Conservation (phyloP, 1,139 yeast species). For the Debaryomycetaceae sp. region DNA sequence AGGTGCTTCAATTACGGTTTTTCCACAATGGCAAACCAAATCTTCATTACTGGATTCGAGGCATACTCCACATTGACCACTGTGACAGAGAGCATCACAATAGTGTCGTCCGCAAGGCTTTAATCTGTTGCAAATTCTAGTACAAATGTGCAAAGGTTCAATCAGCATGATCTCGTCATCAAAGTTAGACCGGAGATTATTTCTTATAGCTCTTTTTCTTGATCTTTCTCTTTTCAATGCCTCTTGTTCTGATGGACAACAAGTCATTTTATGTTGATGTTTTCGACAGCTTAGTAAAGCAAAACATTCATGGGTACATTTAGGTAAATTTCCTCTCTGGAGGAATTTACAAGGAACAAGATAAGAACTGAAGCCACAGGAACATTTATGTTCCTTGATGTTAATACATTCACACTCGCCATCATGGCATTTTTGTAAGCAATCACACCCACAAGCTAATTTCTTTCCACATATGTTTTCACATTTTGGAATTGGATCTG, state of each 20-base stretch:
- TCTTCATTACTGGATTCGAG: conserved; percentile 81
- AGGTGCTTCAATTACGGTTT: conserved; percentile 78
- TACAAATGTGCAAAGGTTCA: conserved; percentile 79
- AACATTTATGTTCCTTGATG: conserved; percentile 45
- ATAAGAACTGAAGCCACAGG: conserved; percentile 49
- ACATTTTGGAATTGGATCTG: conserved; percentile 80
- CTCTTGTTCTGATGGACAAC: conserved; percentile 66
- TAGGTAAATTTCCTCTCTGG: conserved; percentile 50
- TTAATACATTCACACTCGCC: conserved; percentile 72
- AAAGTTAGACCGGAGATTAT: conserved; percentile 31
- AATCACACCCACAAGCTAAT: conserved; percentile 70
- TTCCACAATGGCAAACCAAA: conserved; percentile 80
- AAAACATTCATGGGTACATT: conserved; percentile 72
- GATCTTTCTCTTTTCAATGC: conserved; percentile 64
- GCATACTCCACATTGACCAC: conserved; percentile 83
- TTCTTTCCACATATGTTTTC: conserved; percentile 57
- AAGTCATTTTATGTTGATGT: conserved; percentile 66
- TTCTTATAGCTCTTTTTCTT: conserved; percentile 49
- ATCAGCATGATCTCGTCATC: conserved; percentile 54
- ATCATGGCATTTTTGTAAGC: conserved; percentile 68
- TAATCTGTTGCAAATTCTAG: conserved; percentile 61
- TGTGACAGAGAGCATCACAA: conserved; percentile 76
- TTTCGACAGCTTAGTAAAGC: conserved; percentile 77
- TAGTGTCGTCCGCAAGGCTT: conserved; percentile 71
- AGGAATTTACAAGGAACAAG: conserved; percentile 63